phyloP scores from a whole-genome alignment of 106 monocot species.

The Acanthochlamys bracteata region DNA sequence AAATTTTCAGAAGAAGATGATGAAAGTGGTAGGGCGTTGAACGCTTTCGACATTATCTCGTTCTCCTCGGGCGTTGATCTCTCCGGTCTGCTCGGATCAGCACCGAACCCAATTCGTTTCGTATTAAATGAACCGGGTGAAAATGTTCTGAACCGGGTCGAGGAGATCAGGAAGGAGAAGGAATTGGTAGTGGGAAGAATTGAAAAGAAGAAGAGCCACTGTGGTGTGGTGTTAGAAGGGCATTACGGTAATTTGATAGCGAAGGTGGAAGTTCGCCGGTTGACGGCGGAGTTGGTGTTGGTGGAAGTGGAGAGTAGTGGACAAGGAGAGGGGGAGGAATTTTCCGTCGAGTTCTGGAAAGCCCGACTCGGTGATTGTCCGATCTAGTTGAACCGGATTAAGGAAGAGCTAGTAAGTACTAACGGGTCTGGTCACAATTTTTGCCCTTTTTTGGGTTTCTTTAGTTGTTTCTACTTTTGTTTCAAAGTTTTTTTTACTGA shows the following conservation, averaged over 20 bases:
- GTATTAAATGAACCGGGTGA: conserved; percentile 9
- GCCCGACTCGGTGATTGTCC: conserved; percentile 6
- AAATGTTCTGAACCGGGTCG: conserved; percentile 22
- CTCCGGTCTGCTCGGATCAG: conserved; percentile 22
- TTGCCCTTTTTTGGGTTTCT: no score
- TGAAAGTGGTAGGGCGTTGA: conserved; percentile 26
- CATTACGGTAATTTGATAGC: conserved; percentile 21
- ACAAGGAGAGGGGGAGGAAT: conserved; percentile 1
- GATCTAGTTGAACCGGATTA: not conserved
- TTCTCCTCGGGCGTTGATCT: conserved; percentile 26
- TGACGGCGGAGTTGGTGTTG: conserved; percentile 18
- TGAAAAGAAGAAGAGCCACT: not conserved
- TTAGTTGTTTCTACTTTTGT: no score
- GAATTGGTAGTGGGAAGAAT: conserved; percentile 16
- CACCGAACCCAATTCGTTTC: conserved; percentile 11
- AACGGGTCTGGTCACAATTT: no score
- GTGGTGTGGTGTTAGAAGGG: conserved; percentile 23
- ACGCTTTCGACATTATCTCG: conserved; percentile 46
- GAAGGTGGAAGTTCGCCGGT: conserved; percentile 16
- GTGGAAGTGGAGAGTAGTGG: conserved; percentile 33
- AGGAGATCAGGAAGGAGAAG: conserved; percentile 23
- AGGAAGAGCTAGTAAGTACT: no score
- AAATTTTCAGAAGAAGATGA: conserved; percentile 5
- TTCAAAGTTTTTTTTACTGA: no score
- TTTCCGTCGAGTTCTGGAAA: conserved; percentile 18